Base-by-base conservation (phyloP, 192 early-diverging fungal species). In the Rhizophagus prolifer region DNA sequence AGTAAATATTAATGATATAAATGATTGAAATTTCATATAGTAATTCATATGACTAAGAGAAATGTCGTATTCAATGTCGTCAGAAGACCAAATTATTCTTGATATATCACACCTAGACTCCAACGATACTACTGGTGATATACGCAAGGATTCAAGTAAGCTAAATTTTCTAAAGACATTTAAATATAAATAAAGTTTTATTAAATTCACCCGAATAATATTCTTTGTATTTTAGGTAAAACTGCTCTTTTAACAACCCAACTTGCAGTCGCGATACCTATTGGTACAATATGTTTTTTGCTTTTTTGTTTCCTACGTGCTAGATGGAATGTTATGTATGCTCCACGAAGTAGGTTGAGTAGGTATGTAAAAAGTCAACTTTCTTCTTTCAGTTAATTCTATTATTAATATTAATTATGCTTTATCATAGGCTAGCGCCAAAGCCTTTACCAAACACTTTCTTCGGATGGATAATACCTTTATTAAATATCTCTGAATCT, bases 391-490 rank as follows among this genome's bases (percentile, higher is more conserved):
- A 10, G 9, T 31, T 19, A 54, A 58, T 16, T 25, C 38, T 54
- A 66, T 59, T 38, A 38, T 28, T 7, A 13, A 16, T 30, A 38
- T 74, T 65, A 14, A 38, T 63, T 46, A 26, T 69, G 16, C 12
- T 58, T n/a, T 70, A 9, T 31, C 59, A 61, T 28, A 89, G 88
- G 69, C 80, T 86, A 67, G 82, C 82, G 12, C 88, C 88, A 8
- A 74, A 80, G 0, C 36, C 58, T 31, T 72, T 89, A 3, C 82
- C 84, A 1, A 23, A 73, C 44, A 74, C 78, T 25, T 85, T 86
- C 61, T 85, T 89, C 75, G 86, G 84, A 30, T 89, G 88, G 88
- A 83, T 89, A 66, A 58, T 78, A 4, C 82, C 85, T 31, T 72
- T 89, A 63, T n/a, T 86, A 1, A 64, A 74, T 26, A 85, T 86